Evolutionary conservation across 306 rosid species (phyloP), one percentile per base, ranked within the genome.

Genomic region (Fragaria ananassa): DNA sequence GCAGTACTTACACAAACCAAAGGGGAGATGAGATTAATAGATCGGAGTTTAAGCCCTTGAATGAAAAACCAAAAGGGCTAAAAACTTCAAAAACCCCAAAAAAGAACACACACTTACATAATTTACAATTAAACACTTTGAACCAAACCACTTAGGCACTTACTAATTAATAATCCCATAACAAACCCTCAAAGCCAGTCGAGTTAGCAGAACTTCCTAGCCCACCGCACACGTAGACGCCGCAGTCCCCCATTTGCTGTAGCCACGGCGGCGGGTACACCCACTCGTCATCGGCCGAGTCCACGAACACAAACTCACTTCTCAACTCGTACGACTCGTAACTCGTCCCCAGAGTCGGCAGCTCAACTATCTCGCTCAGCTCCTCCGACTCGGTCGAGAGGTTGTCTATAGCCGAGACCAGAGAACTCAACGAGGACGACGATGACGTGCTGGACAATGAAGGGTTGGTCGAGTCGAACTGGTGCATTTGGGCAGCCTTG

Each of bases 401-500:
- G 31, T 44, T 74, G 29, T 82, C 89, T 70, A 80, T 77, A 1
- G 81, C 81, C 0, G 87, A 85, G n/a, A 76, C 88, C 14, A 76
- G 44, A 2, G 89, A 75, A 0, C 88, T 78, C 13, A 75, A 45
- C 4, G 82, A 73, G 19, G 82, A 61, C 3, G 84, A 46, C 0
- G 86, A 31, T 0, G 80, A 72, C 12, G 70, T 37, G 70, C 46
- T 7, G 13, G 81, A 41, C 0, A 78, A 37, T 0, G 82, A 69
- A 0, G 75, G 29, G 2, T 74, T 79, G 9, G 76, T 77, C 8
- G 77, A 68, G 19, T 79, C 78, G 51, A 89, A 70, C 4, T 81
- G 47, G 35, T 78, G 87, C 98, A 96, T 93, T 37, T 87, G 90
- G 21, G 99, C 98, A 1, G 99, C 99, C 74, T 96, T 88, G 0